Evolutionary conservation across 371 early-diverging fungal genomes (phyloP).

Genomic region (Amoeboaphelidium protococcarum): DNA sequence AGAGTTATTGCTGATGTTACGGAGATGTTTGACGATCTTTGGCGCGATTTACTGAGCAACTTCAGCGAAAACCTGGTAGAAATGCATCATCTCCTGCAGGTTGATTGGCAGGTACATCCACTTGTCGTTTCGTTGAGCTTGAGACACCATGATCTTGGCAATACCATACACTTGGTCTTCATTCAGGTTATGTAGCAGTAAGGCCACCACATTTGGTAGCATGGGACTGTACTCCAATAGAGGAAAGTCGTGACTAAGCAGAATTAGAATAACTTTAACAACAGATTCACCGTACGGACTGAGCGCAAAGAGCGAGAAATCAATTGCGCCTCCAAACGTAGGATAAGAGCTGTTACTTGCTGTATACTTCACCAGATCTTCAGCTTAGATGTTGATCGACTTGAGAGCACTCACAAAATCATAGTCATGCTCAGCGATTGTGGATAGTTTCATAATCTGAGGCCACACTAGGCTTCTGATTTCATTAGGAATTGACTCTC

Average conservation of each 20-base stretch:
- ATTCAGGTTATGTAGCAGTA: neutral
- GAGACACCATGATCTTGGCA: neutral
- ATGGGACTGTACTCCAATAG: neutral
- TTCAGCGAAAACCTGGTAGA: neutral
- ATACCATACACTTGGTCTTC: neutral
- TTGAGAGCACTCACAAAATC: neutral
- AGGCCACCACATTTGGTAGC: neutral
- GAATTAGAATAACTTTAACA: neutral
- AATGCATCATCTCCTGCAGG: neutral
- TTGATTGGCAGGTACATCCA: neutral
- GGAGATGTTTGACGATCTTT: neutral
- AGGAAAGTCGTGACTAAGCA: neutral
- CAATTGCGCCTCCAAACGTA: neutral
- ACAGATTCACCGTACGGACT: neutral
- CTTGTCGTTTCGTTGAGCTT: neutral
- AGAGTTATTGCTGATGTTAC: neutral
- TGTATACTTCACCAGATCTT: neutral
- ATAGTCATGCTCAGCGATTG: neutral
- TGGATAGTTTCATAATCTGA: neutral
- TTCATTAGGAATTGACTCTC: neutral
- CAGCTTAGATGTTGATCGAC: too few relatives aligned
- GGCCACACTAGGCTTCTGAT: neutral
- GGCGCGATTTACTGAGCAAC: neutral
- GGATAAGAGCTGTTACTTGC: neutral
- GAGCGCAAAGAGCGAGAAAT: neutral